phyloP scores from a whole-genome alignment of 202 grass and related monocot genomes.

The Zizania palustris region DNA sequence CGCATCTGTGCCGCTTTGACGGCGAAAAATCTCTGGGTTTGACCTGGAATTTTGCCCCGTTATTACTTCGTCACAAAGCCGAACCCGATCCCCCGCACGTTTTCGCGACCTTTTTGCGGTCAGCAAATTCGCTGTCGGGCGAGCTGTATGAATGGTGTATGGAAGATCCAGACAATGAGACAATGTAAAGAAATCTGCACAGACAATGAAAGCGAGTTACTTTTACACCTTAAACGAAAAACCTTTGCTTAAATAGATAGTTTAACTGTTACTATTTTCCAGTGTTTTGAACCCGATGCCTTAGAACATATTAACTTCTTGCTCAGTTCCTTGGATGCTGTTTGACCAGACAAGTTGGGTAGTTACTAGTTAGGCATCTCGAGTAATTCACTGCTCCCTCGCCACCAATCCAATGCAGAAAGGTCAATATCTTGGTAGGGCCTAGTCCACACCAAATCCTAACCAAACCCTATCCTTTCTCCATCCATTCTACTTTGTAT shows the following conservation, averaged over 20 bases:
- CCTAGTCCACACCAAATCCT: constrained; percentile 44
- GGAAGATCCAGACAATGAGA: not conserved
- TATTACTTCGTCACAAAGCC: not conserved
- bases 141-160: constrained; percentile 26
- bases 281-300: no score
- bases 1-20: constrained; percentile 1
- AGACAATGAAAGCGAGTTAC: constrained; percentile 20
- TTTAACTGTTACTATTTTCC: not conserved
- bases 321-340: not conserved
- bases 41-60: not conserved
- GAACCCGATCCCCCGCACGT: constrained; percentile 35
- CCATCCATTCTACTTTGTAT: constrained; percentile 31
- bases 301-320: no score
- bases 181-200: no score
- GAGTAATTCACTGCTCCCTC: constrained; percentile 29
- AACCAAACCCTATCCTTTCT: constrained; percentile 48
- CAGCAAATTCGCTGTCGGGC: constrained; percentile 45
- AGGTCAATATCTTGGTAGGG: constrained; percentile 37
- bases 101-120: constrained; percentile 44
- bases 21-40: not conserved
- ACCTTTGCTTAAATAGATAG: not conserved
- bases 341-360: constrained; percentile 7
- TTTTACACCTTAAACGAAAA: not conserved
- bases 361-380: constrained; percentile 40
- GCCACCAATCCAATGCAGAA: constrained; percentile 41